Evolutionary conservation across 148 eudicot genomes (phyloP).

Genomic region (Arbutus unedo): DNA sequence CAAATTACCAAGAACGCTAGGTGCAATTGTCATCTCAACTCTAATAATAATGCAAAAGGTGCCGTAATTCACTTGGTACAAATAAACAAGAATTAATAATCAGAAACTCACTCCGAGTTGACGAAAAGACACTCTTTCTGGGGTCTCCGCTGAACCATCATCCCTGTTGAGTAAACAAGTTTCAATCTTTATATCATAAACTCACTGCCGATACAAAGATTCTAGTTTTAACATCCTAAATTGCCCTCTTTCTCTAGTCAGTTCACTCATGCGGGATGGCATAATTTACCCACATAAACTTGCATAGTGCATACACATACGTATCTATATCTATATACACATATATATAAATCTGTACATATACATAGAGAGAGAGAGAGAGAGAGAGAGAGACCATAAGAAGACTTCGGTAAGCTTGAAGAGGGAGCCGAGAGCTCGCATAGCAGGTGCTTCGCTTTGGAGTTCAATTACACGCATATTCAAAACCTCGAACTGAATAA

Average conservation of each 20-base stretch:
- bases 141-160: conserved; percentile 29
- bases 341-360: neutral
- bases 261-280: neutral
- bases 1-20: neutral
- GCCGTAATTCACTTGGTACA: neutral
- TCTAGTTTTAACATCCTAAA: neutral
- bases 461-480: conserved; percentile 15
- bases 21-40: conserved; percentile 7
- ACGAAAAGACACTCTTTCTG: conserved; percentile 25
- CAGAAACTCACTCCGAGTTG: conserved; percentile 42
- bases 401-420: conserved; percentile 65
- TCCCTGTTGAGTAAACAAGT: conserved; percentile 41
- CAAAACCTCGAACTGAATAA: neutral
- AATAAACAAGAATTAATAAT: neutral
- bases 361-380: conserved; percentile 10
- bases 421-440: conserved; percentile 59
- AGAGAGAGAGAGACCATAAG: conserved; percentile 36
- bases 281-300: neutral
- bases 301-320: neutral
- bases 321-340: too few relatives aligned
- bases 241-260: neutral
- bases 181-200: neutral
- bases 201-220: neutral
- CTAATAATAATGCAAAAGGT: conserved; percentile 7
- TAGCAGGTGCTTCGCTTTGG: conserved; percentile 31